Conservation (phyloP, 2,329 filamentous ascomycete genomes). For the Alternaria conjuncta region DNA sequence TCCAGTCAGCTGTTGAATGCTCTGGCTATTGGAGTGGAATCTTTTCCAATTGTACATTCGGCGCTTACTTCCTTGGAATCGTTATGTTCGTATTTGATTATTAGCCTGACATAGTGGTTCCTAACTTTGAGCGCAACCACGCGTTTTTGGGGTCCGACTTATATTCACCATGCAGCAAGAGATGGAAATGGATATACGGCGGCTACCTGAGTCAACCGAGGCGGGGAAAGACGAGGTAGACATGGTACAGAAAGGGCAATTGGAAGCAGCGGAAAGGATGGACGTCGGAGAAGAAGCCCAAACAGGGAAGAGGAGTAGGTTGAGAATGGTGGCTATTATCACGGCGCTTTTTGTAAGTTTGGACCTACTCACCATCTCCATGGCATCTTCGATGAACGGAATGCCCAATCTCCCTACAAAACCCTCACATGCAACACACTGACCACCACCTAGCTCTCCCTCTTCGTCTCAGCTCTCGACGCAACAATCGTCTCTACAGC, state of each 20-base stretch:
- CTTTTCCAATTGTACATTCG: background rate
- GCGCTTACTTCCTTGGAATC: background rate
- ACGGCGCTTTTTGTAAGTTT: constrained; percentile 42
- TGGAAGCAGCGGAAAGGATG: background rate
- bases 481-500: constrained; percentile 70
- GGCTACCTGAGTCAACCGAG: background rate
- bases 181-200: background rate
- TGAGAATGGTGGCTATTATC: constrained; percentile 37
- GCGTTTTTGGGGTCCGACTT: background rate
- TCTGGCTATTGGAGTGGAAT: background rate
- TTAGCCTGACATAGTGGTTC: background rate
- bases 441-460: constrained; percentile 36
- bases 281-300: constrained; percentile 6
- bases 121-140: background rate
- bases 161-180: background rate
- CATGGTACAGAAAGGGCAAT: background rate
- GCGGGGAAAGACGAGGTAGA: background rate
- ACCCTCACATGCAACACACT: background rate
- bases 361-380: background rate
- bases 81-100: background rate
- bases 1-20: background rate
- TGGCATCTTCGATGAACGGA: background rate
- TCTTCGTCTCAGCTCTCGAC: constrained; percentile 53
- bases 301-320: constrained; percentile 29
- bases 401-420: background rate